Base-by-base conservation (phyloP, 768 basidiomycete species). In the Panus rudis region DNA sequence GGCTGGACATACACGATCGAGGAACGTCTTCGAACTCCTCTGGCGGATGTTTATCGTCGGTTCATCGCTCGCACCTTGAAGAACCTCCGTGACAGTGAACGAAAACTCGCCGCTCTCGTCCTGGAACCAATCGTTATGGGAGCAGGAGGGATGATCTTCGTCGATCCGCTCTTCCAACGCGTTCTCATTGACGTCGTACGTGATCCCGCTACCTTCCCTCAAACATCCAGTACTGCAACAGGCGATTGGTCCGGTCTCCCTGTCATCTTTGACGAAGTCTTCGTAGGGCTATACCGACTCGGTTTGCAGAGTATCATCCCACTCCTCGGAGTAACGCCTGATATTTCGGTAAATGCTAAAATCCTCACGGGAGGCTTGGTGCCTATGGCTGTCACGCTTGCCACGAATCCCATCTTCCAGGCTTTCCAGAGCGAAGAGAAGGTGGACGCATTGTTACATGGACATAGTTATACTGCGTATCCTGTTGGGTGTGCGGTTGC, bases 71-170 rank as follows among this genome's bases (percentile, higher is more conserved):
- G 58, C 0, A 69, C 72, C 4, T 61, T 94, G 13, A 63, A 67
- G 13, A 61, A 63, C 4, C 61, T 85, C 11, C 56, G 71, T 21
- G n/a, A n/a, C n/a, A n/a, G n/a, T n/a, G 50, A 54, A 28, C 61
- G 59, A 1, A 70, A 71, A 10, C 60, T 88, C 3, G 86, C 80
- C 2, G 87, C 90, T 0, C 70, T 97, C 14, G 80, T 98, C 5
- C 66, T 98, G 22, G 94, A 98, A 58, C 94, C 94, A 0, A 71
- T 93, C 19, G 76, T 92, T 20, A 86, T 98, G 76, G 94, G 94
- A 12, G 92, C 94, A 0, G 94, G 90, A 1, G 94, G 94, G 0
- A 97, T 97, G 94, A 71, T 92, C 23, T 97, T 97, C 56, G 90
- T 97, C 20, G 94, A 98, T 58, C 94, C 94, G 7, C 79, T 98